A percentile compares a stretch with the other conserved stretches of the same genome.
Evolutionary conservation across 257 asterid genomes (phyloP).

Genomic region (Petunia axillaris): DNA sequence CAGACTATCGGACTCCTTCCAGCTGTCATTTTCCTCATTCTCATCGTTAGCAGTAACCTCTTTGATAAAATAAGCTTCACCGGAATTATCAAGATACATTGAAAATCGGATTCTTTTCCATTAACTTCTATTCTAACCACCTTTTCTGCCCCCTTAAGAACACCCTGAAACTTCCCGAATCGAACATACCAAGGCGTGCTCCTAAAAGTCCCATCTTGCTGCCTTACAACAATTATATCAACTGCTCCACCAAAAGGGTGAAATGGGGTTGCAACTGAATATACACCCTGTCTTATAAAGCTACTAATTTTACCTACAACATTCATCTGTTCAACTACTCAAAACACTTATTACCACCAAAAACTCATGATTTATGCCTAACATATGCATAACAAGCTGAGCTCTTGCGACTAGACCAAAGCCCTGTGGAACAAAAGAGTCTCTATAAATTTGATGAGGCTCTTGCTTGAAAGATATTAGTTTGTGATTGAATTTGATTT

Average conservation of each 20-base stretch:
- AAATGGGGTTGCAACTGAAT: conserved; percentile 92
- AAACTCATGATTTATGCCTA: background rate
- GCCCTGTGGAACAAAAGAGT: too few relatives aligned
- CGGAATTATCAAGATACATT: conserved; percentile 90
- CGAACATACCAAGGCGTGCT: conserved; percentile 95
- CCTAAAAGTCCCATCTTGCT: conserved; percentile 76
- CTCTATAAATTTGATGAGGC: background rate
- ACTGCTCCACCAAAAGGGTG: conserved; percentile 99
- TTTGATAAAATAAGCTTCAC: conserved; percentile 84
- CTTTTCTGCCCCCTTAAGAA: conserved; percentile 86
- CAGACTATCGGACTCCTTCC: conserved; percentile 43
- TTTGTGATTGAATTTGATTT: conserved; percentile 14
- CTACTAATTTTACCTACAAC: conserved; percentile 81
- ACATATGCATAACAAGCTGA: too few relatives aligned
- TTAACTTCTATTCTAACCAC: conserved; percentile 81
- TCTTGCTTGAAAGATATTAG: background rate
- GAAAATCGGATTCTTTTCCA: conserved; percentile 74
- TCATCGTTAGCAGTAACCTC: conserved; percentile 59
- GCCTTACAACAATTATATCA: conserved; percentile 81
- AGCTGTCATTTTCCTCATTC: conserved; percentile 33
- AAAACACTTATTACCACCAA: conserved; percentile 34
- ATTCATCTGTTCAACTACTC: conserved; percentile 61
- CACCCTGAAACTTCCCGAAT: conserved; percentile 92
- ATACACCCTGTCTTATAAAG: conserved; percentile 73
- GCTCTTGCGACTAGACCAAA: too few relatives aligned